These are phyloP conservation scores for Aegilops speltoides DNA, from an alignment of 176 grass and related monocot species.

Conservation along the genomic window DNA sequence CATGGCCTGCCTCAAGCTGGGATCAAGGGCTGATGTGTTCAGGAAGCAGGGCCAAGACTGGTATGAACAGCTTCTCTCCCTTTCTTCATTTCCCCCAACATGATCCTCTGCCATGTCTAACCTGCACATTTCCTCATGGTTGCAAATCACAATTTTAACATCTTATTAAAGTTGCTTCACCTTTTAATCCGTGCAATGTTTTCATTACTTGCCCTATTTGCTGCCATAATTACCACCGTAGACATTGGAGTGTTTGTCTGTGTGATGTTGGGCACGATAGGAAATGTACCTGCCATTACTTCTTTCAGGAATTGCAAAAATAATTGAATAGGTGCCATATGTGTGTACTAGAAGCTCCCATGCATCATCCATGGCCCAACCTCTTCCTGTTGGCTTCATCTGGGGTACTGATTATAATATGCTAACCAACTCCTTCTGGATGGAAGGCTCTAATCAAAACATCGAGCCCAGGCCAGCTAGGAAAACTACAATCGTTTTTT, in stretches of 20 bases:
- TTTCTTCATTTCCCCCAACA: not conserved
- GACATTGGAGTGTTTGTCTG: not conserved
- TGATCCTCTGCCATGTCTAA: conserved; percentile 26
- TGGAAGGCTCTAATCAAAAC: conserved; percentile 27
- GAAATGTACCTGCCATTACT: not conserved
- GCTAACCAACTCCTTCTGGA: conserved; percentile 28
- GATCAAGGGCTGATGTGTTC: conserved; percentile 70
- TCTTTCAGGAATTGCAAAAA: not conserved
- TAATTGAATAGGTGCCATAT: conserved; percentile 22
- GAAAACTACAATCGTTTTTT: conserved; percentile 21
- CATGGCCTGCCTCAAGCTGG: conserved; percentile 75
- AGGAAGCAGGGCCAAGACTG: conserved; percentile 66
- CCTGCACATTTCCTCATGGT: not conserved
- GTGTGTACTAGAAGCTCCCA: conserved; percentile 10
- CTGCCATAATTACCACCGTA: not conserved
- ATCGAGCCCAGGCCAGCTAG: conserved; percentile 35
- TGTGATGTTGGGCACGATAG: conserved; percentile 15
- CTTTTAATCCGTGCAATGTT: not conserved
- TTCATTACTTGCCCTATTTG: not conserved
- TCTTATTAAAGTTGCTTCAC: not conserved
- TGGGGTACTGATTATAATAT: conserved; percentile 31
- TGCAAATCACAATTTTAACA: not conserved
- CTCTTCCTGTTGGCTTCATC: conserved; percentile 38
- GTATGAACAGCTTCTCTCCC: conserved; percentile 42
- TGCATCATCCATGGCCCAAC: conserved; percentile 24